These are phyloP conservation scores for Hura crepitans DNA, from an alignment of 441 rosid species.

Conservation along the genomic window DNA sequence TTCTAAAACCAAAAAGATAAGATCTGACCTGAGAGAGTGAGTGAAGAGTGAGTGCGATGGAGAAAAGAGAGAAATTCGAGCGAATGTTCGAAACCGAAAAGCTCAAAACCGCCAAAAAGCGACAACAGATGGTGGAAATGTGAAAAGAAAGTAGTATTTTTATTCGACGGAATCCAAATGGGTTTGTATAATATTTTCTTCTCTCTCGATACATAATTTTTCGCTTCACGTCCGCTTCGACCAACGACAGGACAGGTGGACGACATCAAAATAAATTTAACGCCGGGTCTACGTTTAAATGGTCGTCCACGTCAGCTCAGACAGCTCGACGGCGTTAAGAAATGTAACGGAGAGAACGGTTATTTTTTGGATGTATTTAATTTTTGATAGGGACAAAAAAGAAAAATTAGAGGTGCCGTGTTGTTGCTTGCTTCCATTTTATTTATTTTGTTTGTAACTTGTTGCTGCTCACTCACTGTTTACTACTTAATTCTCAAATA, in stretches of 20 bases:
- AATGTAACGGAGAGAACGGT: not conserved
- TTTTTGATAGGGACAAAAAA: not conserved
- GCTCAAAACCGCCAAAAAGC: constrained; percentile 34
- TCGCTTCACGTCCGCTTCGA: constrained; percentile 46
- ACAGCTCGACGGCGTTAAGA: constrained; percentile 3
- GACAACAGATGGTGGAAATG: constrained; percentile 20
- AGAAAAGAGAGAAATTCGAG: constrained; percentile 23
- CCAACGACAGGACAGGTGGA: constrained; percentile 34
- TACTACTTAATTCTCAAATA: too few relatives aligned
- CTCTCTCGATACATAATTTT: constrained; percentile 24
- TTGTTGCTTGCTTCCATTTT: constrained; percentile 5
- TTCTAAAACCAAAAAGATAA: not conserved
- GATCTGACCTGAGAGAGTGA: constrained; percentile 27
- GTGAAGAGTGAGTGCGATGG: not conserved
- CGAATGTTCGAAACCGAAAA: constrained; percentile 28
- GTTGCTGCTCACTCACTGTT: not conserved
- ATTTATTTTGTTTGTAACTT: not conserved
- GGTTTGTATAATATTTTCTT: not conserved
- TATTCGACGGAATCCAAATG: constrained; percentile 40
- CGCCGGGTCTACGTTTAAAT: not conserved
- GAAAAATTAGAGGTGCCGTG: not conserved
- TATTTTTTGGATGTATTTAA: not conserved
- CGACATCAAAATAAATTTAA: constrained; percentile 17
- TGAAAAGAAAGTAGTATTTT: not conserved
- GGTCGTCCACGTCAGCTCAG: constrained; percentile 14